phyloP scores from a whole-genome alignment of 2,329 filamentous ascomycete species.

The Pseudogymnoascus sp. region DNA sequence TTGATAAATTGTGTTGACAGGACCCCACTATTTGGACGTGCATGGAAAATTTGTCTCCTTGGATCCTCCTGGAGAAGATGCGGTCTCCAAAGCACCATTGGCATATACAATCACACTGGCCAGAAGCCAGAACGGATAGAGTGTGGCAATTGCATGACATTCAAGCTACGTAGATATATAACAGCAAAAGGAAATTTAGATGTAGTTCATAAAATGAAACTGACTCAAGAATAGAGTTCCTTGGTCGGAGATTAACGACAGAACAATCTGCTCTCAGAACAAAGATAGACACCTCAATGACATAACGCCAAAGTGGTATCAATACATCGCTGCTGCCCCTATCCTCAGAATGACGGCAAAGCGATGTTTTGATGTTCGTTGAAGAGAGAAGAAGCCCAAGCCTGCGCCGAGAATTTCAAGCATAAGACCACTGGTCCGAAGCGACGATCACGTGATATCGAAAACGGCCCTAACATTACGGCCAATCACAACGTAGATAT shows the following conservation, averaged over 20 bases:
- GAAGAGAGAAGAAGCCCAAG: slow-evolving; percentile 17
- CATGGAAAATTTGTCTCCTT: neutral
- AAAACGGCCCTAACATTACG: neutral
- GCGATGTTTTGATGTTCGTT: slow-evolving; percentile 29
- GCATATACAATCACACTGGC: neutral
- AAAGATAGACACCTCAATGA: slow-evolving; percentile 22
- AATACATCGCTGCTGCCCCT: slow-evolving; percentile 24
- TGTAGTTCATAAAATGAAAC: slow-evolving; percentile 37
- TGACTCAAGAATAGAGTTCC: slow-evolving; percentile 29
- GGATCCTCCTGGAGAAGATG: neutral
- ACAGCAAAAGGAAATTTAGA: neutral
- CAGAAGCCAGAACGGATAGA: neutral
- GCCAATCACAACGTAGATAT: slow-evolving; percentile 4
- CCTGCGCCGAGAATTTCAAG: slow-evolving; percentile 16
- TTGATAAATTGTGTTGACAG: neutral
- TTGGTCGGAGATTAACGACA: slow-evolving; percentile 35
- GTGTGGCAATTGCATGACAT: neutral
- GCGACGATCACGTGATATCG: slow-evolving; percentile 16
- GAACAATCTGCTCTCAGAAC: slow-evolving; percentile 30
- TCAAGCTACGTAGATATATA: neutral
- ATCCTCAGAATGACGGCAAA: slow-evolving; percentile 24
- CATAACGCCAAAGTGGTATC: slow-evolving; percentile 26
- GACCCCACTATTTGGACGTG: slow-evolving; percentile 1
- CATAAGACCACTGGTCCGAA: neutral
- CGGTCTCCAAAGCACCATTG: neutral